Base-by-base conservation (phyloP, 139 green algal species). In the Chloropicon primus region DNA sequence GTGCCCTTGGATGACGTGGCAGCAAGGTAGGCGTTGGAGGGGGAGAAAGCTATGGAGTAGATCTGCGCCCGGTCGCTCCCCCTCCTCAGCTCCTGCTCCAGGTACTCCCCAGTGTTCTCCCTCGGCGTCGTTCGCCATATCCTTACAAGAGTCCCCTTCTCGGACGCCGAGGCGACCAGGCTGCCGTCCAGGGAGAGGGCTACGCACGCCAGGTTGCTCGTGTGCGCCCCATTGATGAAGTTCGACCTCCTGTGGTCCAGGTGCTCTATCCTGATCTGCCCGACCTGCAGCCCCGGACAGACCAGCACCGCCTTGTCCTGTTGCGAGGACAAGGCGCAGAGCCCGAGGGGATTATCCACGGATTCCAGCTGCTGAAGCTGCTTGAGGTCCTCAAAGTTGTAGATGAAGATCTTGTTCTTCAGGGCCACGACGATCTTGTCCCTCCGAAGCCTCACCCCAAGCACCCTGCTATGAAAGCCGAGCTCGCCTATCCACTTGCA, bases 301-400 rank as follows among this genome's bases (percentile, higher is more conserved):
- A 92, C 95, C 54, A 99, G 83, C 73, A 98, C 92, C 0, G 89
- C 94, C 22, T 80, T 82, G 53, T 95, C 92, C 26, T 89, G 73
- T 0, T 84, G 75, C n/a, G 92, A 86, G 3, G 87, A 95, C 24
- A 99, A 81, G 5, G 91, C 89, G 28, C 96, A 81, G 21, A 98
- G 83, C 22, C 95, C 95, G 25, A 80, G 76, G 1, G 83, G 78
- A 84, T 99, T 98, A 81, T 81, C 78, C 26, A 92, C 76, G 0
- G 95, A 98, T 82, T 98, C 94, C 17, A 94, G 94, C 26, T 91
- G 84, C 72, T 97, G 92, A 79, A 97, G 78, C 78, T 97, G 89
- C 78, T 88, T 88, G 26, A 98, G 86, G 82, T 97, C 94, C 0
- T 88, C 88, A 80, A 99, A 97, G 82, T 97, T 94, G 85, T 99